Conservation (phyloP, 129 eudicot species). For the Logfia minima region DNA sequence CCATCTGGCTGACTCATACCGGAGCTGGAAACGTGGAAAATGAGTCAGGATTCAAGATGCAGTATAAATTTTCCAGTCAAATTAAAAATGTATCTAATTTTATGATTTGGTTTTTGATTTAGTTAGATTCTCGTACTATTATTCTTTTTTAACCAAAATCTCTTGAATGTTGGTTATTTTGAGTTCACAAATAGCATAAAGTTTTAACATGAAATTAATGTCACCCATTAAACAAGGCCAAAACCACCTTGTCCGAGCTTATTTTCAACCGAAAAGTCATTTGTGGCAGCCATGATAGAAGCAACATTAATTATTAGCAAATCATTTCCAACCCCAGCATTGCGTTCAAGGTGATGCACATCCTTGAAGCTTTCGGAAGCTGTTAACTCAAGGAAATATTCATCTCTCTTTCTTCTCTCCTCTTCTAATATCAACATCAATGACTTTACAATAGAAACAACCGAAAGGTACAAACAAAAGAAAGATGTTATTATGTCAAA, state of each 20-base stretch:
- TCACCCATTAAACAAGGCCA: conserved; percentile 50
- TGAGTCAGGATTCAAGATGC: no score
- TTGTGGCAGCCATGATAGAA: conserved; percentile 38
- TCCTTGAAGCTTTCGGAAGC: conserved; percentile 39
- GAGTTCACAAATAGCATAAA: no score
- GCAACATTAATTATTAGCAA: conserved; percentile 29
- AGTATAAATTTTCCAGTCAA: no score
- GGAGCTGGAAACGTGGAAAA: no score
- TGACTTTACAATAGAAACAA: background rate
- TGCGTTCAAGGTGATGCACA: conserved; percentile 11
- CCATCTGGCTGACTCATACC: no score
- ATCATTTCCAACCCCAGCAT: conserved; percentile 34
- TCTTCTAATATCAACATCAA: conserved; percentile 16
- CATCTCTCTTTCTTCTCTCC: conserved; percentile 23
- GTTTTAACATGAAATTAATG: no score
- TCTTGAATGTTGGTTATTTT: no score
- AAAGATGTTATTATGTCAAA: background rate
- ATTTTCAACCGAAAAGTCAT: conserved; percentile 38
- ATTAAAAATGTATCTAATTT: no score
- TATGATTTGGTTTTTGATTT: no score
- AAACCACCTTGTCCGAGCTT: conserved; percentile 60
- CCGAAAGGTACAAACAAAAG: no score
- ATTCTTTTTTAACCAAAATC: no score
- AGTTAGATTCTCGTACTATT: no score
- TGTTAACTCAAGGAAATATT: conserved; percentile 31